A percentile compares a stretch with the other conserved stretches of the same genome.
Evolutionary conservation across 2,329 filamentous ascomycete genomes (phyloP).

Genomic region (Immersiporthe knoxdaviesiana): DNA sequence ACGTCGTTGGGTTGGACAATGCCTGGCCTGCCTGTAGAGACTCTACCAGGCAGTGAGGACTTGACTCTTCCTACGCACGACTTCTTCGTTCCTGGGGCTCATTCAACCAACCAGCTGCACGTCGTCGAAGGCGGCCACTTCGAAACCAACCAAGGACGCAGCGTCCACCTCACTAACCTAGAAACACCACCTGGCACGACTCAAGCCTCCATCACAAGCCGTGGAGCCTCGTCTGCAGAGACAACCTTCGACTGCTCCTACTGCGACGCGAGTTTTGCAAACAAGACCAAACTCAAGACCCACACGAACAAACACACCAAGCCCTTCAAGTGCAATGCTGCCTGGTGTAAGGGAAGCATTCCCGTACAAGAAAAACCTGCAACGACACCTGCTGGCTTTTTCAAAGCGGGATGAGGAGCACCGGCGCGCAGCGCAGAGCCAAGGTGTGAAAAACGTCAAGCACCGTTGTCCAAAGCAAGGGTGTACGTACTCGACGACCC

Average conservation of each 20-base stretch:
- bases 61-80: not conserved
- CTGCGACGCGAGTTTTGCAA: slow-evolving; percentile 18
- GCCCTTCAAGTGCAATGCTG: slow-evolving; percentile 25
- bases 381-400: slow-evolving; percentile 24
- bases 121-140: not conserved
- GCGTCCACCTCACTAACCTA: not conserved
- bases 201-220: not conserved
- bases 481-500: slow-evolving; percentile 23
- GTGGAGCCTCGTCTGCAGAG: not conserved
- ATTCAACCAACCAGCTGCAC: not conserved
- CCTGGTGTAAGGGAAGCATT: slow-evolving; percentile 18
- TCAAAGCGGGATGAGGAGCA: slow-evolving; percentile 26
- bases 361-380: slow-evolving; percentile 28
- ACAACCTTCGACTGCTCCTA: slow-evolving; percentile 9
- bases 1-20: not conserved
- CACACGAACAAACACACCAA: slow-evolving; percentile 30
- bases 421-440: slow-evolving; percentile 15
- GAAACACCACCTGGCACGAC: not conserved
- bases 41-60: not conserved
- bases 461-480: slow-evolving; percentile 14
- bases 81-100: not conserved
- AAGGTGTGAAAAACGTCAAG: slow-evolving; percentile 6
- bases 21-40: not conserved
- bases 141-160: not conserved
- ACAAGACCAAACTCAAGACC: slow-evolving; percentile 23